Percentiles rank a stretch among this genome's conserved stretches.
These are phyloP conservation scores for Hypoxylon sp. DNA, from an alignment of 2,329 filamentous ascomycete species.

Conservation along the genomic window DNA sequence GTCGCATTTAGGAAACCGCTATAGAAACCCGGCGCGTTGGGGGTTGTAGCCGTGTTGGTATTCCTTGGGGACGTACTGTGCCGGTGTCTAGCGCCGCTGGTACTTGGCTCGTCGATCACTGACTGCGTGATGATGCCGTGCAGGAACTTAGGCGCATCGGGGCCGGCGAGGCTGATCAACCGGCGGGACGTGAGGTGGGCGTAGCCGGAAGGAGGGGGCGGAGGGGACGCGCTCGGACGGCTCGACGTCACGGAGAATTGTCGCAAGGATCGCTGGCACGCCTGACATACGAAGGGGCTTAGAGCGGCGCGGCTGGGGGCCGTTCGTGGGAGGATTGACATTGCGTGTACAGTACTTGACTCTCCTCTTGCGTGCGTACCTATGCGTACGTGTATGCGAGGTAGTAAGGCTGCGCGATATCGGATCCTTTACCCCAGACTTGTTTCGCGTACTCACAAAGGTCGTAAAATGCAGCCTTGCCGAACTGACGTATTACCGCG, in stretches of 20 bases:
- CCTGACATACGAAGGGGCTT: conserved; percentile 51
- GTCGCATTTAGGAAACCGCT: conserved; percentile 87
- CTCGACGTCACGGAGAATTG: conserved; percentile 24
- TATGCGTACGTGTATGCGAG: neutral
- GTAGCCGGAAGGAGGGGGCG: conserved; percentile 64
- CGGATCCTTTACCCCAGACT: conserved; percentile 18
- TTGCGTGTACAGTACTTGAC: conserved; percentile 4
- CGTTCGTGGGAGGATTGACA: conserved; percentile 17
- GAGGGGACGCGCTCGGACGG: conserved; percentile 46
- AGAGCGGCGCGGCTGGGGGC: conserved; percentile 13
- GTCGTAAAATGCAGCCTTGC: neutral
- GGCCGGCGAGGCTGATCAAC: conserved; percentile 83
- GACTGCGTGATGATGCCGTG: conserved; percentile 89
- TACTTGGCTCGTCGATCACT: conserved; percentile 63
- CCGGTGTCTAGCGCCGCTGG: conserved; percentile 33
- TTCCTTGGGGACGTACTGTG: conserved; percentile 23
- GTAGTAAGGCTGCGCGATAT: conserved; percentile 9
- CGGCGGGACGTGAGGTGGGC: conserved; percentile 78
- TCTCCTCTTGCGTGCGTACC: neutral
- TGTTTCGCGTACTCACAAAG: neutral
- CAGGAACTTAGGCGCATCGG: conserved; percentile 85
- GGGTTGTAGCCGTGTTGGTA: neutral
- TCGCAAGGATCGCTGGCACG: conserved; percentile 46
- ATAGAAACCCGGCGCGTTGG: conserved; percentile 71
- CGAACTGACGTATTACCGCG: conserved; percentile 19